Evolutionary conservation across 2,329 filamentous ascomycete genomes (phyloP), one percentile per base, ranked within the genome.

Genomic region (Xylariales sp.): DNA sequence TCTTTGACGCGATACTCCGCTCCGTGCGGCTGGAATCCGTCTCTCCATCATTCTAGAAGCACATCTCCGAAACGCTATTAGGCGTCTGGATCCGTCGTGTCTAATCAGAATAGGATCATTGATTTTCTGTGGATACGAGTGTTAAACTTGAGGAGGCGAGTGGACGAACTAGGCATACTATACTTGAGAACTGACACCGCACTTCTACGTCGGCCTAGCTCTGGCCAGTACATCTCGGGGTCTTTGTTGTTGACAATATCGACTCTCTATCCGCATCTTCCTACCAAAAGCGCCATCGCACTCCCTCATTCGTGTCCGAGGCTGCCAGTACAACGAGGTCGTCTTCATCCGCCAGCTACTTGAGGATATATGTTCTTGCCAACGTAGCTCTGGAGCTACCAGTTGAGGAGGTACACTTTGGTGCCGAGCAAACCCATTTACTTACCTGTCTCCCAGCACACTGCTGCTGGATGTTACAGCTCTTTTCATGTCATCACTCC

Each of bases 401-500:
- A n/a, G n/a, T n/a, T n/a, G n/a, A n/a, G n/a, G n/a, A n/a, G n/a
- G n/a, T n/a, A n/a, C n/a, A 45, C n/a, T n/a, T n/a, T n/a, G n/a
- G n/a, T n/a, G n/a, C n/a, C n/a, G n/a, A n/a, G n/a, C n/a, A n/a
- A n/a, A n/a, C n/a, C n/a, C n/a, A n/a, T n/a, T n/a, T n/a, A n/a
- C n/a, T n/a, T n/a, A n/a, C n/a, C n/a, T n/a, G n/a, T n/a, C n/a
- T n/a, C n/a, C n/a, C n/a, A n/a, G n/a, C n/a, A n/a, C n/a, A n/a
- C n/a, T n/a, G n/a, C n/a, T n/a, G n/a, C n/a, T n/a, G n/a, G n/a
- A n/a, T n/a, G n/a, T n/a, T n/a, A n/a, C n/a, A n/a, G n/a, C n/a
- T 15, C 20, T 32, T 19, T 46, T 42, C 55, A 60, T 60, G 56
- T 56, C 57, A 45, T 57, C 57, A 36, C 46, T 49, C 43, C 51